Percentiles rank a stretch among this genome's conserved stretches.
phyloP scores from a whole-genome alignment of 225 moss, liverwort and hornwort species.

The Pseudoscleropodium purum region DNA sequence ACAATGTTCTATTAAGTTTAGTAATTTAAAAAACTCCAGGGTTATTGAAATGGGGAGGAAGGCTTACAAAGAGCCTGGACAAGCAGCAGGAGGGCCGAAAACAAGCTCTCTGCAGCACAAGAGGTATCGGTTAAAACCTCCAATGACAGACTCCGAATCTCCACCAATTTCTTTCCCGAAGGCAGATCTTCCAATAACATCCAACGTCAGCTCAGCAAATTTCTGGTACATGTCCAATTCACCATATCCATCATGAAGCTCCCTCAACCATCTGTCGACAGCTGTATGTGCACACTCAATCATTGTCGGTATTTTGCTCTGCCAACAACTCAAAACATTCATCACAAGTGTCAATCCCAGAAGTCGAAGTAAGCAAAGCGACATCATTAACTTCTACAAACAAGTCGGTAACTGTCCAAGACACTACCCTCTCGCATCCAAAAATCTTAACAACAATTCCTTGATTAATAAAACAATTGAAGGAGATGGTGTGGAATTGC shows the following conservation, averaged over 20 bases:
- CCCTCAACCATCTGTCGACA: constrained; percentile 45
- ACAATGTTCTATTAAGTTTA: background rate
- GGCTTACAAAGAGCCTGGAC: constrained; percentile 61
- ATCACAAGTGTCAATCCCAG: background rate
- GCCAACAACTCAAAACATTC: background rate
- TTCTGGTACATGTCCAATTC: constrained; percentile 64
- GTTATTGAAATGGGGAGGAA: background rate
- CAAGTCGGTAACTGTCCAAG: background rate
- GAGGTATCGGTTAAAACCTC: constrained; percentile 63
- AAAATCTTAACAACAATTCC: background rate
- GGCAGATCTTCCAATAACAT: constrained; percentile 50
- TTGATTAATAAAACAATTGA: background rate
- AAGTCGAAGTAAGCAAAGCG: background rate
- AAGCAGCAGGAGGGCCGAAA: constrained; percentile 68
- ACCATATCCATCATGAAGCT: constrained; percentile 35
- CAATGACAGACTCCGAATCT: constrained; percentile 20
- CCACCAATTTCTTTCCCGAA: constrained; percentile 44
- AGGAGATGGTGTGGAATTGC: background rate
- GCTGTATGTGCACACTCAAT: constrained; percentile 46
- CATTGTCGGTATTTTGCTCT: constrained; percentile 70
- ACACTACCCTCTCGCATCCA: background rate
- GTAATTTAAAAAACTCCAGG: background rate
- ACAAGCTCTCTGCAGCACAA: constrained; percentile 57
- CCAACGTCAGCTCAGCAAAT: constrained; percentile 60
- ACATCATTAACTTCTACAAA: background rate